Percentiles rank a stretch among this genome's conserved stretches.
These are phyloP conservation scores for Hymenoscyphus albidus DNA, from an alignment of 2,329 filamentous ascomycete genomes.

Conservation along the genomic window DNA sequence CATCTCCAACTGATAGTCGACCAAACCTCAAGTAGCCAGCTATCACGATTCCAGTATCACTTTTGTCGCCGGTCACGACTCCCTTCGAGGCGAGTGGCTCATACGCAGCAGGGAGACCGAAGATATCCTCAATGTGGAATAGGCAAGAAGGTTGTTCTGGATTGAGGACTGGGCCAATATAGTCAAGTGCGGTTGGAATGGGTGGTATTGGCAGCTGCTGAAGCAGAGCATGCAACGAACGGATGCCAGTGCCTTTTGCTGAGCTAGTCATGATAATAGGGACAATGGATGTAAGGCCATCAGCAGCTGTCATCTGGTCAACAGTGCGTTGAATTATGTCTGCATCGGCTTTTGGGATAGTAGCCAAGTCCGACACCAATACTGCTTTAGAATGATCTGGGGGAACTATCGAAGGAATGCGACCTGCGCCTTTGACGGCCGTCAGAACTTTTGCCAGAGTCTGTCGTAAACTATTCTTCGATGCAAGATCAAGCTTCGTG, in stretches of 20 bases:
- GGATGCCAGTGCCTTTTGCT: conserved; percentile 78
- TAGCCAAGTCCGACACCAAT: conserved; percentile 48
- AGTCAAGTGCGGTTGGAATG: conserved; percentile 50
- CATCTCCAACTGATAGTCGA: conserved; percentile 71
- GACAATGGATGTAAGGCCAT: conserved; percentile 47
- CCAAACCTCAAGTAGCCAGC: conserved; percentile 83
- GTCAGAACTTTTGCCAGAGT: conserved; percentile 73
- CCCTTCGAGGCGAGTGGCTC: conserved; percentile 42
- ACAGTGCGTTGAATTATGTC: conserved; percentile 55
- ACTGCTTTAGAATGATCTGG: conserved; percentile 49
- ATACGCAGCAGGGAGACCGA: conserved; percentile 66
- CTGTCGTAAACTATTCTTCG: conserved; percentile 63
- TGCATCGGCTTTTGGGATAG: conserved; percentile 53
- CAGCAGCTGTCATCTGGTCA: conserved; percentile 44
- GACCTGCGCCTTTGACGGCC: conserved; percentile 69
- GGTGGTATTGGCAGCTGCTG: conserved; percentile 68
- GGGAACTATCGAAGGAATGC: conserved; percentile 70
- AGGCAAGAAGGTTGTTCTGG: conserved; percentile 60
- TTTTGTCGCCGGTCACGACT: conserved; percentile 19
- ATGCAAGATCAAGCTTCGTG: conserved; percentile 87
- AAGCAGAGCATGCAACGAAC: conserved; percentile 76
- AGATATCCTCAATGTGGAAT: conserved; percentile 90
- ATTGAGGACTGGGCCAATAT: conserved; percentile 49
- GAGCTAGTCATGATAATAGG: conserved; percentile 87
- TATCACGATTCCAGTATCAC: conserved; percentile 64